These are phyloP conservation scores for Hypsizygus marmoreus DNA, from an alignment of 768 basidiomycete species.

Conservation along the genomic window DNA sequence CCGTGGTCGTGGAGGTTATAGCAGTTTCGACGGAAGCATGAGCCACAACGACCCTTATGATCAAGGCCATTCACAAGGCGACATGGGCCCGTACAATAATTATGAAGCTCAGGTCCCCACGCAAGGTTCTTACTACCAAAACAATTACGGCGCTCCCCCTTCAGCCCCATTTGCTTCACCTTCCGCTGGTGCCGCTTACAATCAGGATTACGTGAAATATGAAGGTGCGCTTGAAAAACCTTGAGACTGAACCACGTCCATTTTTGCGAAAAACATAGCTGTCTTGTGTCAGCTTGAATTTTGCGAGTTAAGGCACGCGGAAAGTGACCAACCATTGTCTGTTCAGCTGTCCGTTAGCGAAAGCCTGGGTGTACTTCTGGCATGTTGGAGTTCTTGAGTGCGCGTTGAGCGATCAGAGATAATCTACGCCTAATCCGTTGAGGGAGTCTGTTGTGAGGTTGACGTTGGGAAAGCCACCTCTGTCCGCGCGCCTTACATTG, in stretches of 20 bases:
- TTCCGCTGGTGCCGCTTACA: constrained; percentile 50
- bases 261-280: constrained; percentile 44
- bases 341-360: constrained; percentile 52
- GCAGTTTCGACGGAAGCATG: constrained; percentile 56
- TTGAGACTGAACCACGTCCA: constrained; percentile 57
- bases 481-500: constrained; percentile 43
- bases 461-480: constrained; percentile 29
- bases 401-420: constrained; percentile 26
- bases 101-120: constrained; percentile 57
- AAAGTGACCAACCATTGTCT: constrained; percentile 41
- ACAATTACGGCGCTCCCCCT: constrained; percentile 55
- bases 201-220: constrained; percentile 63
- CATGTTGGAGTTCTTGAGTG: constrained; percentile 26
- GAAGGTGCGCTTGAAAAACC: constrained; percentile 83
- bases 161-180: constrained; percentile 54
- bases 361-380: constrained; percentile 31
- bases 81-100: constrained; percentile 67
- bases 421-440: constrained; percentile 18
- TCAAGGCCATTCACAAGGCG: constrained; percentile 64
- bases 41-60: constrained; percentile 59
- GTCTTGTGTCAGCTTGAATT: constrained; percentile 22
- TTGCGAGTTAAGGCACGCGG: constrained; percentile 55
- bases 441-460: constrained; percentile 16
- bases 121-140: constrained; percentile 72
- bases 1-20: constrained; percentile 56